Percentiles rank a stretch among this genome's conserved stretches.
phyloP scores from a whole-genome alignment of 2,329 filamentous ascomycete species.

The Pestalotiopsis sp. region DNA sequence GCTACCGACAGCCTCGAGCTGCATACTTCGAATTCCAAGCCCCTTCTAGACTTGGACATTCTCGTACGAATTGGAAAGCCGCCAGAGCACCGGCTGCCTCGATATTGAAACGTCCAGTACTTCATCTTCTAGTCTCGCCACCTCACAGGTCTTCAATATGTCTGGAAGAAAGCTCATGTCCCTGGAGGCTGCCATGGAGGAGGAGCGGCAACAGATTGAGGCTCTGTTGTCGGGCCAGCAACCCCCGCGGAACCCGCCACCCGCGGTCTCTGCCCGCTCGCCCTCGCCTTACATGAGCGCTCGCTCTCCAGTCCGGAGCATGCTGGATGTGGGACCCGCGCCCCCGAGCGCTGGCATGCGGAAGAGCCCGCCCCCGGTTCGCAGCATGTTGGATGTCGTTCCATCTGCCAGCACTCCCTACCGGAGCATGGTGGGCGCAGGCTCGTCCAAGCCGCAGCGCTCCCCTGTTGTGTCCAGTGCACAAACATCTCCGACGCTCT shows the following conservation, averaged over 20 bases:
- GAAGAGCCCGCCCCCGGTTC: conserved; percentile 48
- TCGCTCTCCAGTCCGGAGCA: conserved; percentile 69
- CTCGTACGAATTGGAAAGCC: not conserved
- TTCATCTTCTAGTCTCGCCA: not conserved
- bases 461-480: conserved; percentile 41
- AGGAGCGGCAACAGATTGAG: conserved; percentile 35
- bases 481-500: conserved; percentile 48
- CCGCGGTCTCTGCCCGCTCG: conserved; percentile 39
- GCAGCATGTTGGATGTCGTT: conserved; percentile 68
- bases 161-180: conserved; percentile 31
- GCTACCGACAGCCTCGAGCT: not conserved
- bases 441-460: not conserved
- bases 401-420: conserved; percentile 41
- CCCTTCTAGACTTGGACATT: not conserved
- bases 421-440: conserved; percentile 55
- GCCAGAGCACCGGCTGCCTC: not conserved
- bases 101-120: not conserved
- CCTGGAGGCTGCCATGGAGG: conserved; percentile 36
- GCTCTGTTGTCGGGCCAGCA: conserved; percentile 30
- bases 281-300: conserved; percentile 59
- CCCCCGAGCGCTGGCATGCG: conserved; percentile 26
- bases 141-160: conserved; percentile 24
- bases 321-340: conserved; percentile 62
- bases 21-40: not conserved
- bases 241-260: conserved; percentile 21